These are phyloP conservation scores for Echites panduratus DNA, from an alignment of 257 asterid species.

Conservation along the genomic window DNA sequence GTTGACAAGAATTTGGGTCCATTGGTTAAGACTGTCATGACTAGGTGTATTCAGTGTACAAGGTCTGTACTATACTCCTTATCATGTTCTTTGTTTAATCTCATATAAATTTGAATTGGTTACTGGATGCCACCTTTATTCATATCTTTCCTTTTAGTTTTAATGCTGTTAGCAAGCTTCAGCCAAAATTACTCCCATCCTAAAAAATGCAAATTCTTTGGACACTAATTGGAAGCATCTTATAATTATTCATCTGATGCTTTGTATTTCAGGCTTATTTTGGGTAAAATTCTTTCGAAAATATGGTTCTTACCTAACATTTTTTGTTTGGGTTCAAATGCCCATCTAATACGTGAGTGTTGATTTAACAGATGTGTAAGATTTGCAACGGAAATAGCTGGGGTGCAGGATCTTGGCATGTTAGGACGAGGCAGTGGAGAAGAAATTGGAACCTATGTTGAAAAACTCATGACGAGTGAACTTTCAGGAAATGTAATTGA, in stretches of 20 bases:
- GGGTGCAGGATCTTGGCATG: slow-evolving; percentile 96
- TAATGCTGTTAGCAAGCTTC: neutral
- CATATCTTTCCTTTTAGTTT: neutral
- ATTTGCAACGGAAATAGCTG: slow-evolving; percentile 93
- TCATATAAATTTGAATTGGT: no score
- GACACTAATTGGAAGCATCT: neutral
- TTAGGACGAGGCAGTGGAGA: slow-evolving; percentile 99
- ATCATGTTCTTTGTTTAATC: neutral
- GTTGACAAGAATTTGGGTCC: slow-evolving; percentile 98
- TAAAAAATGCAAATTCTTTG: neutral
- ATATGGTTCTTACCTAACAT: neutral
- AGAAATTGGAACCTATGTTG: slow-evolving; percentile 99
- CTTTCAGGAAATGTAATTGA: slow-evolving; percentile 96
- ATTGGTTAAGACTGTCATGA: slow-evolving; percentile 93
- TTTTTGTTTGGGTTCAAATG: slow-evolving; percentile 1
- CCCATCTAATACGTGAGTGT: slow-evolving; percentile 20
- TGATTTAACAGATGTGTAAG: slow-evolving; percentile 80
- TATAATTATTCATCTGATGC: no score
- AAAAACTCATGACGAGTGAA: slow-evolving; percentile 95
- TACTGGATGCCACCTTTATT: neutral
- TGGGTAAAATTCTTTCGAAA: neutral
- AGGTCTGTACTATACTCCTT: slow-evolving; percentile 37
- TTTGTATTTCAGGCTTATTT: neutral
- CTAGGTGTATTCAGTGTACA: slow-evolving; percentile 92
- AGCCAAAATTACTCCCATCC: neutral